Base-by-base conservation (phyloP, 345 rosid genomes). In the Conringia planisiliqua region DNA sequence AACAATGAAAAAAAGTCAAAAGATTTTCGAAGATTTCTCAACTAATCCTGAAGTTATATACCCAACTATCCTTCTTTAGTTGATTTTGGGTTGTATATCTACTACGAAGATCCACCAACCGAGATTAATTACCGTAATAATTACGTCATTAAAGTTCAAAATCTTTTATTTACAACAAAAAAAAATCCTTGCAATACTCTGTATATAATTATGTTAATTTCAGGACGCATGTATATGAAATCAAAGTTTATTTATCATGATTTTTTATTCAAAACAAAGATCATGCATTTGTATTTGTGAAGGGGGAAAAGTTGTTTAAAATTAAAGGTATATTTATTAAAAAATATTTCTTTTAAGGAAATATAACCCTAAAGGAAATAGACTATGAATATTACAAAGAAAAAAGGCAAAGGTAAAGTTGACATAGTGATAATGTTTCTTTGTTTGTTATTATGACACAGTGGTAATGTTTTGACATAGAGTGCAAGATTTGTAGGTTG, bases 321-420 rank as follows among this genome's bases (percentile, higher is more conserved):
- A 29, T 20, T 50, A 29, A 7, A 55, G 10, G 5, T 30, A 29
- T 29, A 14, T 14, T 6, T 29, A 27, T 17, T 4, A 9, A 51
- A 9, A 51, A 24, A 22, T 22, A 4, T 50, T 51, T 11, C 0
- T 4, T 26, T 52, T 24, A 51, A 51, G 5, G 3, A 52, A 12
- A 26, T 12, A 22, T 52, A 24, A 35, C 58, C 47, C 4, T 62
- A 52, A 76, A 62, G 42, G 22, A 33, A 32, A 62, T 61, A 10
- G 9, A 12, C 7, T 61, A 44, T 35, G 76, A 20, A 36, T 43
- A 42, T 71, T 54, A 62, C 58, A 70, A 38, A 42, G 68, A 55
- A 68, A 47, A 51, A 75, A 68, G 38, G 62, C 56, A 78, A 71
- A 78, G 77, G 76, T 57, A 77, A 77, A 77, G 77, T 71, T 61